Conservation (phyloP, 2,329 filamentous ascomycete species). For the Xylariaceae sp. region DNA sequence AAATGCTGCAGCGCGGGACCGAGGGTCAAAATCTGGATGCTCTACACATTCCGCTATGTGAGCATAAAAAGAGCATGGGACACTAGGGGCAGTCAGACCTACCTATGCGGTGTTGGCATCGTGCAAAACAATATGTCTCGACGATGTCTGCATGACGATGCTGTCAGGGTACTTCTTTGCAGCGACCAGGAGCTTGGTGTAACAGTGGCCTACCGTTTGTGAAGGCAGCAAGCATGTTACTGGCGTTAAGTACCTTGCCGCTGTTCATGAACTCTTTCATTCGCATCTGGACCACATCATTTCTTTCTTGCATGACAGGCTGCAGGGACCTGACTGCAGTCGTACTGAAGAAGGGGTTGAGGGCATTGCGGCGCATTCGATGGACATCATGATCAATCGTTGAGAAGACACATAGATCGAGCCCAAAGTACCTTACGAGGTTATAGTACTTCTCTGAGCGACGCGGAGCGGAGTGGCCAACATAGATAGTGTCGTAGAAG, state of each 20-base stretch:
- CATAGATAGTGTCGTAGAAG: conserved; percentile 10
- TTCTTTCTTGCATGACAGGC: conserved; percentile 10
- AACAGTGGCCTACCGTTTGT: conserved; percentile 9
- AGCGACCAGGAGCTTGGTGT: no score
- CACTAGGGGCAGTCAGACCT: no score
- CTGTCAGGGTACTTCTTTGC: no score
- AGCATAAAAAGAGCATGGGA: background rate
- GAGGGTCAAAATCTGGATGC: conserved; percentile 3
- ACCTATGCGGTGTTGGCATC: conserved; percentile 9
- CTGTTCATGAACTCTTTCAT: conserved; percentile 5
- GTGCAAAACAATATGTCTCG: conserved; percentile 6
- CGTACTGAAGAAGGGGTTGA: conserved; percentile 9
- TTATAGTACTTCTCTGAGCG: conserved; percentile 8
- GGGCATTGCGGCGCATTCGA: conserved; percentile 5
- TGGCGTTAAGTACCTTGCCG: conserved; percentile 2
- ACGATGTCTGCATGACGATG: conserved; percentile 3
- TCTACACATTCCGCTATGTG: background rate
- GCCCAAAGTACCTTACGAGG: conserved; percentile 7
- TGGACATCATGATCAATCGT: conserved; percentile 11
- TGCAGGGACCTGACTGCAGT: conserved; percentile 4
- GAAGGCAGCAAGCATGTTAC: conserved; percentile 6
- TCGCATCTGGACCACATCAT: conserved; percentile 4
- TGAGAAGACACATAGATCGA: conserved; percentile 9
- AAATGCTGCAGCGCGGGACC: conserved; percentile 2
- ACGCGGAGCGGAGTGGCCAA: conserved; percentile 2